Evolutionary conservation across 1,139 yeast genomes (phyloP).

Genomic region (Hyphopichia pseudoburtonii): DNA sequence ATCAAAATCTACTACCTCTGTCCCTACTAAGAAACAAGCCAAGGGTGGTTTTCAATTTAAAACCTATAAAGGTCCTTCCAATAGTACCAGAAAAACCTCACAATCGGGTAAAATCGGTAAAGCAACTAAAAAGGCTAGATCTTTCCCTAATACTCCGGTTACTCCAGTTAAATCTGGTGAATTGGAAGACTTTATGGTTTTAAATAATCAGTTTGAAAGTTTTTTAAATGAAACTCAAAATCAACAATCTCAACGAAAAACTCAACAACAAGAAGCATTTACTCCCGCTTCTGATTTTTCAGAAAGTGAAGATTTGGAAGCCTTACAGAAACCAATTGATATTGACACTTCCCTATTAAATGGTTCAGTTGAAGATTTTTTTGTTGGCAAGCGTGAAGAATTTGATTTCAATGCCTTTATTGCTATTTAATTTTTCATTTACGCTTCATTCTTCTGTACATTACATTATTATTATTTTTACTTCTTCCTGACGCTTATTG

Average conservation of each 20-base stretch:
- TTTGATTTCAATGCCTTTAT: slow-evolving; percentile 34
- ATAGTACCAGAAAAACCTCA: slow-evolving; percentile 21
- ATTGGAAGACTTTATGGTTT: slow-evolving; percentile 34
- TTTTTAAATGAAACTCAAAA: slow-evolving; percentile 8
- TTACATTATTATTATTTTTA: too few species aligned
- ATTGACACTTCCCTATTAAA: slow-evolving; percentile 13
- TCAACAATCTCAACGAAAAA: slow-evolving; percentile 3
- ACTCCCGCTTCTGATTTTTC: slow-evolving; percentile 28
- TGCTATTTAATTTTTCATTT: slow-evolving; percentile 15
- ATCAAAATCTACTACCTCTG: slow-evolving; percentile 23
- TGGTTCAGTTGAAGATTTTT: slow-evolving; percentile 23
- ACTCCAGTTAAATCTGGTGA: slow-evolving; percentile 14
- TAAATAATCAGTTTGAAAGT: slow-evolving; percentile 27
- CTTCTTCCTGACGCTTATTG: background rate
- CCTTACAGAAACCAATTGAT: slow-evolving; percentile 15
- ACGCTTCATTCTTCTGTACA: background rate
- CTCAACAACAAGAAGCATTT: slow-evolving; percentile 8
- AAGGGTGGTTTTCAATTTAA: slow-evolving; percentile 38
- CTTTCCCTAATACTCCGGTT: slow-evolving; percentile 2
- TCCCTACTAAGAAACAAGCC: slow-evolving; percentile 22
- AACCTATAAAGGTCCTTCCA: slow-evolving; percentile 36
- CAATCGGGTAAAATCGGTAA: too few species aligned
- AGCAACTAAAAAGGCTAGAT: slow-evolving; percentile 7
- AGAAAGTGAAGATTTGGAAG: slow-evolving; percentile 16
- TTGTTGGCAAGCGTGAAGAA: slow-evolving; percentile 27